phyloP scores from a whole-genome alignment of 2,329 filamentous ascomycete genomes.

The Xylaria digitata region DNA sequence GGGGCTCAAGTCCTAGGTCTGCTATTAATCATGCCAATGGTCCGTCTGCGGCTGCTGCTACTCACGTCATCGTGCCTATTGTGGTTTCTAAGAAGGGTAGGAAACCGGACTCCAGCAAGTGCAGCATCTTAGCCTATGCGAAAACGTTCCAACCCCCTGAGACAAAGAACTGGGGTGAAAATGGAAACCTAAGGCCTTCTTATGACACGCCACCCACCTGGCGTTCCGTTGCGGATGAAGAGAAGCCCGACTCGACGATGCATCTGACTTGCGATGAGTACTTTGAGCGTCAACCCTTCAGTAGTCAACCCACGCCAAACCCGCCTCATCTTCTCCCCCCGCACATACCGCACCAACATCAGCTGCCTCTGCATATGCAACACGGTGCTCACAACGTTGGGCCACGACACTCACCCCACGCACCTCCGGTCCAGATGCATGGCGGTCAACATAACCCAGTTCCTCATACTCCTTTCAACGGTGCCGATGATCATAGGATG shows the following conservation, averaged over 20 bases:
- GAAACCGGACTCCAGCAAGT: slow-evolving; percentile 77
- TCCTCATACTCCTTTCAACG: slow-evolving; percentile 74
- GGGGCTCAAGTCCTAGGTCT: slow-evolving; percentile 77
- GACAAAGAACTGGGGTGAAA: slow-evolving; percentile 74
- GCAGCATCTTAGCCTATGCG: slow-evolving; percentile 64
- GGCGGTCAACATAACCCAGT: slow-evolving; percentile 76
- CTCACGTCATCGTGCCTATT: slow-evolving; percentile 50
- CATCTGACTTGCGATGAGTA: slow-evolving; percentile 78
- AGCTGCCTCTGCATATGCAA: slow-evolving; percentile 84
- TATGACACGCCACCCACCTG: slow-evolving; percentile 89
- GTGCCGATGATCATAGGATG: slow-evolving; percentile 88
- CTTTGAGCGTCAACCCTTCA: slow-evolving; percentile 76
- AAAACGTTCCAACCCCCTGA: slow-evolving; percentile 64
- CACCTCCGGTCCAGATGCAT: slow-evolving; percentile 82
- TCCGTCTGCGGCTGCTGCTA: slow-evolving; percentile 42
- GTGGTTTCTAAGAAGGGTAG: slow-evolving; percentile 78
- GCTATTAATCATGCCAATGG: slow-evolving; percentile 63
- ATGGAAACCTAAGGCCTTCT: slow-evolving; percentile 84
- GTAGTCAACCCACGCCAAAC: slow-evolving; percentile 74
- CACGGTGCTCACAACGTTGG: slow-evolving; percentile 75
- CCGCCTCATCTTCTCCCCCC: slow-evolving; percentile 76
- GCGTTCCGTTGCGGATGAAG: slow-evolving; percentile 77
- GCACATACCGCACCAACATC: slow-evolving; percentile 79
- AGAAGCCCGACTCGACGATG: slow-evolving; percentile 74
- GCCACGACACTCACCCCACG: slow-evolving; percentile 77